These are phyloP conservation scores for Sutorius australiensis DNA, from an alignment of 768 basidiomycete species.

Conservation along the genomic window DNA sequence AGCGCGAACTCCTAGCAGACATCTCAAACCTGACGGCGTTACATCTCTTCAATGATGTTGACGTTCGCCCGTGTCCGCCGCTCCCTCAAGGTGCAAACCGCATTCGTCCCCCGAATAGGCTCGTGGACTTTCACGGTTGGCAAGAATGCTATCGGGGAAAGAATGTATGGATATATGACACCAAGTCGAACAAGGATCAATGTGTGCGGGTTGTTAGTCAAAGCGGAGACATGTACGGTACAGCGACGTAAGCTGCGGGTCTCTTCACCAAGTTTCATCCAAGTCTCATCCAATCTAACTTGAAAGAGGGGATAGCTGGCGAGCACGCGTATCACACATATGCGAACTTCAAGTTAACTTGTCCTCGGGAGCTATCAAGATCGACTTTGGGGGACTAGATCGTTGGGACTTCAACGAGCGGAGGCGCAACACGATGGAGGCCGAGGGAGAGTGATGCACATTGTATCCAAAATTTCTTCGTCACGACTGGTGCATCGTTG, in stretches of 20 bases:
- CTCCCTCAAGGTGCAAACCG: slow-evolving; percentile 44
- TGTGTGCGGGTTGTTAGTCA: slow-evolving; percentile 66
- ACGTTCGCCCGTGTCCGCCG: slow-evolving; percentile 52
- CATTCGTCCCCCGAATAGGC: slow-evolving; percentile 48
- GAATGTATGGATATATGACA: slow-evolving; percentile 74
- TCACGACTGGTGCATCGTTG: not conserved
- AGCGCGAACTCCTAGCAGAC: slow-evolving; percentile 40
- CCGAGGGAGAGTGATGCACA: slow-evolving; percentile 21
- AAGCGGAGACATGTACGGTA: slow-evolving; percentile 63
- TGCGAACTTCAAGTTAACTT: slow-evolving; percentile 71
- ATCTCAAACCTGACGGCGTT: slow-evolving; percentile 66
- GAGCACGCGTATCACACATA: slow-evolving; percentile 64
- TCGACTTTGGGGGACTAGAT: slow-evolving; percentile 75
- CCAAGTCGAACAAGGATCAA: slow-evolving; percentile 59
- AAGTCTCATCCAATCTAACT: slow-evolving; percentile 3
- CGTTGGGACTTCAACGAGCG: slow-evolving; percentile 67
- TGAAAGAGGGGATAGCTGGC: slow-evolving; percentile 76
- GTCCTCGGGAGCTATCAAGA: slow-evolving; percentile 54
- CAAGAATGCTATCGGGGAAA: slow-evolving; percentile 73
- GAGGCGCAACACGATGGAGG: slow-evolving; percentile 59
- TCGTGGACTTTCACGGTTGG: slow-evolving; percentile 61
- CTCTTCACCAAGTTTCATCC: not conserved
- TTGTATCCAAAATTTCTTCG: not conserved
- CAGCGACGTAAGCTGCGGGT: slow-evolving; percentile 59
- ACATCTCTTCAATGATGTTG: slow-evolving; percentile 69